phyloP scores from a whole-genome alignment of 768 basidiomycete genomes.

The Lactarius pseudohatsudake region DNA sequence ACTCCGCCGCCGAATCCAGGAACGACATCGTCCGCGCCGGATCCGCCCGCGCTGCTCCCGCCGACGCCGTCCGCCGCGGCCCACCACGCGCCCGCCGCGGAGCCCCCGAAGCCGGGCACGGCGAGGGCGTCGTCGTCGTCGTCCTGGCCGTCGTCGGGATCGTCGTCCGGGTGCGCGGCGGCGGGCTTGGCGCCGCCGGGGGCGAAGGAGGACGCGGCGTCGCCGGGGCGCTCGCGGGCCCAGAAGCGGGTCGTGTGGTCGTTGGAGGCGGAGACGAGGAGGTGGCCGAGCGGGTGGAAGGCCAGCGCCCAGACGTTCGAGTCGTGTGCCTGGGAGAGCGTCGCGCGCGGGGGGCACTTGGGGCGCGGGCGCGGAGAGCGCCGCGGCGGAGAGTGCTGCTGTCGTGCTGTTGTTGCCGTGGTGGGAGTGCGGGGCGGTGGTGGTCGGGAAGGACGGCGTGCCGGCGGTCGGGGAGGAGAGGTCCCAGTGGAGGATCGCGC shows the following conservation, averaged over 20 bases:
- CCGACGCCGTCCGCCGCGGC: slow-evolving; percentile 26
- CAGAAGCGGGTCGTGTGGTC: slow-evolving; percentile 99
- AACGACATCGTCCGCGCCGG: slow-evolving; percentile 45
- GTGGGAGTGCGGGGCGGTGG: background rate
- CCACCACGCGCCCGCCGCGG: slow-evolving; percentile 37
- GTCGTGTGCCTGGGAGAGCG: slow-evolving; percentile 95
- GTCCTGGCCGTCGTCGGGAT: slow-evolving; percentile 40
- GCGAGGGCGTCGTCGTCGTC: slow-evolving; percentile 72
- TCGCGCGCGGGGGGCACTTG: slow-evolving; percentile 65
- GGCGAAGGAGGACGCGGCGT: slow-evolving; percentile 70
- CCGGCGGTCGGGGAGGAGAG: slow-evolving; percentile 58
- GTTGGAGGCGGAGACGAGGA: slow-evolving; percentile 92
- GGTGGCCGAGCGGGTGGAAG: slow-evolving; percentile 94
- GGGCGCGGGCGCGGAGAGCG: slow-evolving; percentile 30
- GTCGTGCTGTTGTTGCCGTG: background rate
- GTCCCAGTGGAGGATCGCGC: slow-evolving; percentile 93
- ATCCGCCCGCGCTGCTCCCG: slow-evolving; percentile 37
- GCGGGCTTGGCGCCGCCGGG: slow-evolving; percentile 86
- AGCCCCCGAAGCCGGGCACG: slow-evolving; percentile 72
- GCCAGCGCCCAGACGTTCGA: slow-evolving; percentile 95
- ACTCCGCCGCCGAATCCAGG: slow-evolving; percentile 38
- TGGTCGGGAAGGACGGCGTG: slow-evolving; percentile 37
- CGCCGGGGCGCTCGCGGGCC: slow-evolving; percentile 89
- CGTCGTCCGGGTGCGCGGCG: slow-evolving; percentile 59
- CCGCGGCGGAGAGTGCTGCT: background rate